Conservation (phyloP, 352 stramenopile genomes). For the Phytophthora capsici region DNA sequence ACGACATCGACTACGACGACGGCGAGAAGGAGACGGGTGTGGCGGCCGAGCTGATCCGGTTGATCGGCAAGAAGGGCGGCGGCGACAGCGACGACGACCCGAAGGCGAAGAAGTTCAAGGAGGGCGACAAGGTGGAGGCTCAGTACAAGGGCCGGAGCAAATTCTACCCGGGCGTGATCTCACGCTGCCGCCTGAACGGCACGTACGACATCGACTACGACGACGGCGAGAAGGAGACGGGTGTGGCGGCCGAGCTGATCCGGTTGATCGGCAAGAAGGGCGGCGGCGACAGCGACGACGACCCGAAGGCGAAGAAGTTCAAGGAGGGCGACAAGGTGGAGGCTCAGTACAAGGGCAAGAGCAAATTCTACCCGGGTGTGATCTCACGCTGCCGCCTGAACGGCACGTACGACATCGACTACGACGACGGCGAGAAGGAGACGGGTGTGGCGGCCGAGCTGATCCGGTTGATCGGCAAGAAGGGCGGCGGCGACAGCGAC, state of each 20-base stretch:
- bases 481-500: conserved; percentile 14
- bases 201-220: conserved; percentile 28
- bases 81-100: conserved; percentile 19
- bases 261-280: conserved; percentile 10
- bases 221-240: conserved; percentile 22
- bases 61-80: conserved; percentile 9
- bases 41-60: conserved; percentile 19
- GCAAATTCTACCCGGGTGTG: conserved; percentile 21
- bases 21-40: conserved; percentile 25
- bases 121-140: conserved; percentile 23
- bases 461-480: conserved; percentile 13
- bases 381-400: conserved; percentile 22
- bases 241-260: conserved; percentile 21
- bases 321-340: conserved; percentile 22
- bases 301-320: conserved; percentile 21
- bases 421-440: conserved; percentile 23
- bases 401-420: conserved; percentile 26
- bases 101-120: conserved; percentile 22
- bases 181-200: conserved; percentile 19
- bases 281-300: conserved; percentile 17
- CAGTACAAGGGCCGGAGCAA: conserved; percentile 25
- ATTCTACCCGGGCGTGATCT: conserved; percentile 24
- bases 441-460: conserved; percentile 19
- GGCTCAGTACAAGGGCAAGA: conserved; percentile 26
- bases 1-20: conserved; percentile 25